Conservation (phyloP, 768 basidiomycete species). For the Nevesoporus exiguus region DNA sequence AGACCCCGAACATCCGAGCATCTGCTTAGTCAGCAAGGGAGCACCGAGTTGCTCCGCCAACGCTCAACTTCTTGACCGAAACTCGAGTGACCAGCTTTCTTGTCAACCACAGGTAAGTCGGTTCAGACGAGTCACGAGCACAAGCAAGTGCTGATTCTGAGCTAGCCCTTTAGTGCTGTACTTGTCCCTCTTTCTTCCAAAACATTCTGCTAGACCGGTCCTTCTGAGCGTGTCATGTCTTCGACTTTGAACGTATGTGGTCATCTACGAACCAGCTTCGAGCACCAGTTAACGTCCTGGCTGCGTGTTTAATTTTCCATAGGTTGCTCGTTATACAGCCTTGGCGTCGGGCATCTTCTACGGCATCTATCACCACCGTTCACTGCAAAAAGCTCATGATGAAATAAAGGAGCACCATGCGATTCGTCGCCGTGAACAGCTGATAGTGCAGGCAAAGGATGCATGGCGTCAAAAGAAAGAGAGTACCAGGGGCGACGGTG, state of each 20-base stretch:
- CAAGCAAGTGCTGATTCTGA: not conserved
- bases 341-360: slow-evolving; percentile 84
- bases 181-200: slow-evolving; percentile 11
- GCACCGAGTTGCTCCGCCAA: slow-evolving; percentile 30
- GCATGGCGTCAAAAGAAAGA: slow-evolving; percentile 83
- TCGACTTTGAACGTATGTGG: slow-evolving; percentile 72
- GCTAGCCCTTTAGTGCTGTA: slow-evolving; percentile 15
- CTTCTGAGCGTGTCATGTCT: slow-evolving; percentile 48
- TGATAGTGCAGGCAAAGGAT: slow-evolving; percentile 85
- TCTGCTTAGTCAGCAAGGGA: slow-evolving; percentile 30
- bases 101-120: not conserved
- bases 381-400: slow-evolving; percentile 80
- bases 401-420: slow-evolving; percentile 71
- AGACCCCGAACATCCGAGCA: not conserved
- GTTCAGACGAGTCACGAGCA: not conserved
- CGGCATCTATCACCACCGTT: slow-evolving; percentile 88
- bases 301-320: slow-evolving; percentile 6
- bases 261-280: not conserved
- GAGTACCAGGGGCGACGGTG: slow-evolving; percentile 44
- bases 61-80: slow-evolving; percentile 14
- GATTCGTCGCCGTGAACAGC: slow-evolving; percentile 65
- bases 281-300: slow-evolving; percentile 1
- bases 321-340: slow-evolving; percentile 95
- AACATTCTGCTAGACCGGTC: slow-evolving; percentile 9
- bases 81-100: slow-evolving; percentile 9